Evolutionary conservation across 140 eudicot genomes (phyloP), one percentile per base, ranked within the genome.

Genomic region (Anethum foeniculum): DNA sequence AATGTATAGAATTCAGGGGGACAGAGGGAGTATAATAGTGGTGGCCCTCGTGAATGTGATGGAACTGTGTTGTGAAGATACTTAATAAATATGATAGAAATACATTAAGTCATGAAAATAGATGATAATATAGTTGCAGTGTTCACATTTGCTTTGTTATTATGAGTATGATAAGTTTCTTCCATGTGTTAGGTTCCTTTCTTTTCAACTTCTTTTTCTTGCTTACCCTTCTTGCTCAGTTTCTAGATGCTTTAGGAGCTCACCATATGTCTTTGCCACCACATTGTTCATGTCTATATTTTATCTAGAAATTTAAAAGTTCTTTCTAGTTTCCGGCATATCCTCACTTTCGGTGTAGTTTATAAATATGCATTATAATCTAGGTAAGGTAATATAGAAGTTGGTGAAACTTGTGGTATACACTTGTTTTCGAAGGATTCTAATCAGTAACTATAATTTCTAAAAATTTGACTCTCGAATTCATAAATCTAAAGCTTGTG

Each of bases 231-330:
- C 77, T 41, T 9, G 78, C 21, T 21, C 30, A 11, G n/a, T 44
- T 74, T 74, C 78, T 74, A 74, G 78, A 74, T 74, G 39, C 36
- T 74, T 74, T 46, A 44, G 51, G 25, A 72, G 39, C 77, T 21
- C 46, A 11, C 12, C 78, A 9, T 74, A 21, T 43, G 18, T 44
- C 6, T 74, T n/a, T 73, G 36, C 54, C 8, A 73, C 36, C 77
- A 73, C 77, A n/a, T 73, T 73, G 34, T 74, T 74, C 78, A 43
- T 25, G 58, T 6, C 34, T 74, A 21, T 12, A 74, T 1, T 39
- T 41, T 21, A n/a, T 73, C 77, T 41, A 12, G 30, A 10, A 38
- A 19, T 74, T 48, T n/a, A 0, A 69, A 16, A 6, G 25, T 30
- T 7, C 46, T 69, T 14, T 71, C 12, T 68, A 68, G 21, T 68